These are phyloP conservation scores for Fusarium irregulare DNA, from an alignment of 2,329 filamentous ascomycete species.

Conservation along the genomic window DNA sequence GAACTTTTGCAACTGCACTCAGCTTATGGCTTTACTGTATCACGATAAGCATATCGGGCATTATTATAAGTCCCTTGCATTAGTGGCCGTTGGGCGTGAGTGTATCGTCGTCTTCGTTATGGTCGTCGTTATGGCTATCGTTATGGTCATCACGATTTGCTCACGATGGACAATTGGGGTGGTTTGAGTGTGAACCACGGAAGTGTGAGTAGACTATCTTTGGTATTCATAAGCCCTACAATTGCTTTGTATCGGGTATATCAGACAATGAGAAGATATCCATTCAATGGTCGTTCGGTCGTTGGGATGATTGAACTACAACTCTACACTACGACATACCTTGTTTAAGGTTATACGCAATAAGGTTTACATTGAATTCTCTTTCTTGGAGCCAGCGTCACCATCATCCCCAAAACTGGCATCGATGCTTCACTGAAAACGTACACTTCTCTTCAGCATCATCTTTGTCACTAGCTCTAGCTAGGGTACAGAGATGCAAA, in stretches of 20 bases:
- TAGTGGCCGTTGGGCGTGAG: not conserved
- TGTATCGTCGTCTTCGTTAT: not conserved
- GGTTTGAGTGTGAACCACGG: not conserved
- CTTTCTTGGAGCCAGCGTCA: not conserved
- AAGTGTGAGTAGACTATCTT: not conserved
- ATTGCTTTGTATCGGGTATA: not conserved
- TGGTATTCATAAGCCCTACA: not conserved
- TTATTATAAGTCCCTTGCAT: not conserved
- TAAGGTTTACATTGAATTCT: not conserved
- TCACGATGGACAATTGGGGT: too few species aligned
- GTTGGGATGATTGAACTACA: not conserved
- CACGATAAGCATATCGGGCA: not conserved
- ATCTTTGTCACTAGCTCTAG: not conserved
- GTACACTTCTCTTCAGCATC: too few species aligned
- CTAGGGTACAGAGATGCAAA: rapidly evolving
- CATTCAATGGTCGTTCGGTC: not conserved
- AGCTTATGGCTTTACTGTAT: not conserved
- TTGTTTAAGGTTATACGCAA: not conserved
- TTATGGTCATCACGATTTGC: not conserved
- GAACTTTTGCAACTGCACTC: not conserved
- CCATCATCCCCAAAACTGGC: too few species aligned
- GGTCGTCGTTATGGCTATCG: not conserved
- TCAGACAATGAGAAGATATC: not conserved
- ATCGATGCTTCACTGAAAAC: too few species aligned
- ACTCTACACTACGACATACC: not conserved